phyloP scores from a whole-genome alignment of 2,329 filamentous ascomycete genomes.

The Fonsecaea multimorphosa region DNA sequence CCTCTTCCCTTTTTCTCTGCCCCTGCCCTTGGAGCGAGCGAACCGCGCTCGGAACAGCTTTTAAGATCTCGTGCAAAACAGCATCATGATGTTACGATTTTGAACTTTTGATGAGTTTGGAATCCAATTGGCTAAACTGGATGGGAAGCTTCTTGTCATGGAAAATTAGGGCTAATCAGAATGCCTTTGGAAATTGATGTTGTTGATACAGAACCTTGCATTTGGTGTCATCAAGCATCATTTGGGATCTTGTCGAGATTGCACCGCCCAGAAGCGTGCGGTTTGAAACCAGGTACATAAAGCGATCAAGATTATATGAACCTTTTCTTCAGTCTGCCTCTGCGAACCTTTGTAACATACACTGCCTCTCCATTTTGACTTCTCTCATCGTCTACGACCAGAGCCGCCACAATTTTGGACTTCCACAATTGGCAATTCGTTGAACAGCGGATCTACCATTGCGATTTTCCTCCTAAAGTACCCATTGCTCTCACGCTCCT shows the following conservation, averaged over 20 bases:
- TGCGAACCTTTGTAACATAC: background rate
- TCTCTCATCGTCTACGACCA: background rate
- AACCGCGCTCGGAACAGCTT: background rate
- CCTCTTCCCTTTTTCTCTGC: background rate
- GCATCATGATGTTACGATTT: background rate
- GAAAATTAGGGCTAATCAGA: background rate
- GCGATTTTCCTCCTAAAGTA: background rate
- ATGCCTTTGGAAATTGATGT: background rate
- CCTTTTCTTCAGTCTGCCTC: background rate
- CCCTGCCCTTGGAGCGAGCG: background rate
- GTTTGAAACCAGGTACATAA: background rate
- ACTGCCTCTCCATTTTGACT: background rate
- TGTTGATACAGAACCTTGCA: background rate
- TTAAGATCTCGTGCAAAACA: background rate
- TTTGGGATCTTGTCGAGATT: background rate
- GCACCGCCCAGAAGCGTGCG: background rate
- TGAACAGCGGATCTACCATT: background rate
- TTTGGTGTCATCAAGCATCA: background rate
- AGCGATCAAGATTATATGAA: background rate
- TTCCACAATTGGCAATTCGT: background rate
- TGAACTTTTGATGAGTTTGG: background rate
- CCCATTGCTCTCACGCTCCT: too few species aligned
- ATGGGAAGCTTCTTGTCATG: background rate
- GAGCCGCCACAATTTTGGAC: background rate
- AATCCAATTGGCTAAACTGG: background rate